Conservation (phyloP, 306 rosid genomes). For the Luffa aegyptiaca region DNA sequence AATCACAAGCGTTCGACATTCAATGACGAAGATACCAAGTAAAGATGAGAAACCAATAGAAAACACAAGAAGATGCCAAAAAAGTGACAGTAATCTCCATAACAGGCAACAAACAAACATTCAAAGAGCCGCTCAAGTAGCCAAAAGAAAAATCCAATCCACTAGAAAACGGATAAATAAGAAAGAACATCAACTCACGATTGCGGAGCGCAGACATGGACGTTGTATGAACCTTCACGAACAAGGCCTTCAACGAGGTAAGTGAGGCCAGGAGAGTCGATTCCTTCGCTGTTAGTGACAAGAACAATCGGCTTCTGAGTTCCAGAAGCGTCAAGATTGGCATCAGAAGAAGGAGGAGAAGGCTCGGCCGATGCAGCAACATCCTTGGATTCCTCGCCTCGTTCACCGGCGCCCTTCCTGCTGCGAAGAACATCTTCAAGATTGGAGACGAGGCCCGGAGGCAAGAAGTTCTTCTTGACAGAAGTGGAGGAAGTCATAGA, state of each 20-base stretch:
- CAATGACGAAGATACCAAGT: constrained; percentile 10
- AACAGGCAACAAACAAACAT: neutral
- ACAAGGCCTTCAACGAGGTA: constrained; percentile 75
- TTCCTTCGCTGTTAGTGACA: constrained; percentile 65
- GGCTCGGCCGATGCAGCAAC: constrained; percentile 22
- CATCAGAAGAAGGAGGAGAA: constrained; percentile 33
- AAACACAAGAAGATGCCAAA: constrained; percentile 6
- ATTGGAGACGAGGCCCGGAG: constrained; percentile 85
- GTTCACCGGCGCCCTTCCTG: constrained; percentile 24
- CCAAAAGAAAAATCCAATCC: neutral
- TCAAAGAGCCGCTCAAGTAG: neutral
- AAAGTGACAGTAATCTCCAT: neutral
- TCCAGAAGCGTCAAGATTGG: constrained; percentile 15
- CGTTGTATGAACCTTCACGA: constrained; percentile 58
- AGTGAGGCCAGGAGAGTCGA: constrained; percentile 73
- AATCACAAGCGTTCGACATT: constrained; percentile 20
- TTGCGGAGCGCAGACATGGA: constrained; percentile 95
- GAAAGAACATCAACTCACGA: constrained; percentile 55
- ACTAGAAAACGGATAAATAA: neutral
- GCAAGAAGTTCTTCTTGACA: constrained; percentile 47
- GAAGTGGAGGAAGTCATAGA: constrained; percentile 38
- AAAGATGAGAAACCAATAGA: neutral
- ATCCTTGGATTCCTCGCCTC: constrained; percentile 25
- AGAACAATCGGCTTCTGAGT: constrained; percentile 56
- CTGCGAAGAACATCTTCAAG: constrained; percentile 63